Conservation (phyloP, 805 yeast species). For the Sungouiella blattae region DNA sequence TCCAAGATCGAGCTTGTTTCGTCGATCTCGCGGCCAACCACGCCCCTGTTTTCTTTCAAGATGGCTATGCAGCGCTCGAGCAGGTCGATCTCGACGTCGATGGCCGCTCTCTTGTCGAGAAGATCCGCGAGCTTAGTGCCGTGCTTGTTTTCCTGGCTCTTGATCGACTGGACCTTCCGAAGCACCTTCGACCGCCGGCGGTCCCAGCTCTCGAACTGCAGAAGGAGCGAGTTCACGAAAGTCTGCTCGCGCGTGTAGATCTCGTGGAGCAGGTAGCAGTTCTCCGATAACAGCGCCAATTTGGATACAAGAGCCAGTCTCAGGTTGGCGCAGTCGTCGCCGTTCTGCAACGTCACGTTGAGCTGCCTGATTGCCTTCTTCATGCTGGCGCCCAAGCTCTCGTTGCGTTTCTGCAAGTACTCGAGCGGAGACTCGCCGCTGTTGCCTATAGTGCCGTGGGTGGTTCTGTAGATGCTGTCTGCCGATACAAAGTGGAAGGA, state of each 20-base stretch:
- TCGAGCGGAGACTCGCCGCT: constrained; percentile 8
- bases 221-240: constrained; percentile 22
- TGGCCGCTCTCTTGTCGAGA: constrained; percentile 24
- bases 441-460: background rate
- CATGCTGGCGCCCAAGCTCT: constrained; percentile 5
- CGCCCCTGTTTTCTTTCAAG: constrained; percentile 31
- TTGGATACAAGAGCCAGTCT: constrained; percentile 3
- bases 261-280: constrained; percentile 44
- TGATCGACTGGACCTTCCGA: constrained; percentile 34
- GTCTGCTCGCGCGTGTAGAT: constrained; percentile 38
- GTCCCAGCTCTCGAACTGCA: constrained; percentile 41
- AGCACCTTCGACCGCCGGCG: constrained; percentile 30
- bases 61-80: constrained; percentile 33
- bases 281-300: constrained; percentile 32
- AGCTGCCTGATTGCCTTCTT: constrained; percentile 5
- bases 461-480: background rate
- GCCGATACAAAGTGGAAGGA: constrained; percentile 1
- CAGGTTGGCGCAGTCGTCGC: constrained; percentile 9
- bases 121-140: constrained; percentile 40
- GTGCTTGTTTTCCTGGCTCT: constrained; percentile 37
- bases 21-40: constrained; percentile 36
- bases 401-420: constrained; percentile 7
- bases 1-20: constrained; percentile 50
- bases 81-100: constrained; percentile 36
- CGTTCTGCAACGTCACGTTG: constrained; percentile 3